Evolutionary conservation across 441 rosid genomes (phyloP).

Genomic region (Pelargonium citronellum): DNA sequence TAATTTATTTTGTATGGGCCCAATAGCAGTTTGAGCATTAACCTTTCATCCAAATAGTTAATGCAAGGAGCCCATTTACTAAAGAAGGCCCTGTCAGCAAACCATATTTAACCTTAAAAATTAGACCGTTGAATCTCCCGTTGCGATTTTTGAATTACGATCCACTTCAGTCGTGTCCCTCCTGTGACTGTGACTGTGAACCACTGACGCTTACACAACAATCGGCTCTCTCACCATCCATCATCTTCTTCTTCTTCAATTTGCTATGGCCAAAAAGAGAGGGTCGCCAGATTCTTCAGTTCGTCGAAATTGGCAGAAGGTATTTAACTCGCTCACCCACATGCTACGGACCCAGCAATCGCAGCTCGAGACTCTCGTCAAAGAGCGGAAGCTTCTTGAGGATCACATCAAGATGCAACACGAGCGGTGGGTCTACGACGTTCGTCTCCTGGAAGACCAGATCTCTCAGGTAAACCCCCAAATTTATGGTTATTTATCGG

Average conservation of each 20-base stretch:
- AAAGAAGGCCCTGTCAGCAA: not conserved
- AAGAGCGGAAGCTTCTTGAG: constrained; percentile 56
- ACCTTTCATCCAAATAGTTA: too few species aligned
- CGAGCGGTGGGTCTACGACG: constrained; percentile 43
- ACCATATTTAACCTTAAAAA: not conserved
- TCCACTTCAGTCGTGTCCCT: not conserved
- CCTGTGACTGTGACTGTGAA: not conserved
- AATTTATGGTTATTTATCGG: not conserved
- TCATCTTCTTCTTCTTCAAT: not conserved
- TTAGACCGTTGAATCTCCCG: not conserved
- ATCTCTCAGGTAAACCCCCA: constrained; percentile 40
- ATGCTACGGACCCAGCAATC: constrained; percentile 50
- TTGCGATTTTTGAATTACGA: not conserved
- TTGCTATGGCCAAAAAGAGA: not conserved
- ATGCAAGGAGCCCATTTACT: not conserved
- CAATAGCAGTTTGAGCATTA: not conserved
- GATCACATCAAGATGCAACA: constrained; percentile 43
- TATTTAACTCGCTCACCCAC: constrained; percentile 47
- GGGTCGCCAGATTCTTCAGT: constrained; percentile 28
- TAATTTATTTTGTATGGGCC: too few species aligned
- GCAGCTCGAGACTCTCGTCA: constrained; percentile 49
- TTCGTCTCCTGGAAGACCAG: constrained; percentile 38
- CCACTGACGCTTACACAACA: not conserved
- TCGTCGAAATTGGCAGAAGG: constrained; percentile 48
- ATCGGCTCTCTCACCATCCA: not conserved